Base-by-base conservation (phyloP, 2,329 filamentous ascomycete genomes). In the Trichoderma endophyticum region DNA sequence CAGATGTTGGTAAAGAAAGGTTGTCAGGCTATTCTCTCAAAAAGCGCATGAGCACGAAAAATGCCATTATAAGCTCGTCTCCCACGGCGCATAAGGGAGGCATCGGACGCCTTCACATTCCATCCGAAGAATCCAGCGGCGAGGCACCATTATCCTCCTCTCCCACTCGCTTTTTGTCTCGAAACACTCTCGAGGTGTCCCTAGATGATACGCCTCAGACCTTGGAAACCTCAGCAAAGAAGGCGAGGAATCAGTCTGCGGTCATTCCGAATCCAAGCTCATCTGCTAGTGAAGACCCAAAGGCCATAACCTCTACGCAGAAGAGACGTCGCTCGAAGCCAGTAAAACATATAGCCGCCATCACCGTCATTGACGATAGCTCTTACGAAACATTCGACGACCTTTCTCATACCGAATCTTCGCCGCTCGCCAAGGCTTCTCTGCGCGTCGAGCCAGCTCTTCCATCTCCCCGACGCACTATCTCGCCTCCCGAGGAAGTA, bases 311-410 rank as follows among this genome's bases (percentile, higher is more conserved):
- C 18, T 48, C 65, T 12, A 43, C 21, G n/a, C 61, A 43, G 32
- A 60, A 14, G 11, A 39, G 26, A 56, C 66, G 61, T 15, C 57
- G 28, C n/a, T 39, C 21, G 26, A 59, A 67, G n/a, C n/a, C 26
- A n/a, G 11, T 26, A 11, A 60, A 24, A 8, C 4, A 39, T 36
- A 14, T 34, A 24, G 11, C 18, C 8, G 28, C 28, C 6, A 12
- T 60, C 18, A 51, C 26, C 28, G 43, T 68, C 32, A 61, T 68
- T 34, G 63, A 67, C 26, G 70, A 71, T 21, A 71, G 70, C 36
- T 66, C 70, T 30, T 43, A 72, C 26, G 66, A 72, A 21, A 72
- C 66, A 18, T 61, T 34, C 21, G 67, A 72, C 15, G 65, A 71
- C 3, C 11, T 32, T n/a, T 43, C 21, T 7, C 26, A 26, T 6